A percentile compares a stretch with the other conserved stretches of the same genome.
phyloP scores from a whole-genome alignment of 2,329 filamentous ascomycete genomes.

The Pseudogymnoascus sp. region DNA sequence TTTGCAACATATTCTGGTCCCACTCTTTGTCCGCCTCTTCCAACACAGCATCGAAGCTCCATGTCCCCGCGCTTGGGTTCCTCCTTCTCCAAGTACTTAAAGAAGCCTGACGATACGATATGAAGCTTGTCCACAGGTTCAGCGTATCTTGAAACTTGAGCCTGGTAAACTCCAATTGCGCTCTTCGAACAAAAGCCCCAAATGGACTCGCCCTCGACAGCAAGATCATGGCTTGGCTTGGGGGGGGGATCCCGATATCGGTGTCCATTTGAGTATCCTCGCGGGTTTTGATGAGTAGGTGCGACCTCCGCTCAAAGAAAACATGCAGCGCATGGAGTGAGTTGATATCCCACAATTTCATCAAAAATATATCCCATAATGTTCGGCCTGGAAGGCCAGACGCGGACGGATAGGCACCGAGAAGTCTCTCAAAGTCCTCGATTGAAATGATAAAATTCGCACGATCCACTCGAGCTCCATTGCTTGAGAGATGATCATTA shows the following conservation, averaged over 20 bases:
- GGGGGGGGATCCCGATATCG: slow-evolving; percentile 42
- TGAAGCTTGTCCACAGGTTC: slow-evolving; percentile 73
- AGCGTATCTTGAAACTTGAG: slow-evolving; percentile 72
- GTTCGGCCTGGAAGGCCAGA: slow-evolving; percentile 60
- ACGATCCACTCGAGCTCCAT: not conserved
- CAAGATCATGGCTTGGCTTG: slow-evolving; percentile 44
- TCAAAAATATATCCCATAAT: slow-evolving; percentile 82
- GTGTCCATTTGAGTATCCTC: slow-evolving; percentile 49
- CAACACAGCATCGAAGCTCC: slow-evolving; percentile 52
- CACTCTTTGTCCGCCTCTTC: slow-evolving; percentile 41
- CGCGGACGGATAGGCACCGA: slow-evolving; percentile 42
- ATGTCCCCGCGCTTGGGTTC: slow-evolving; percentile 35
- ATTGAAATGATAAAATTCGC: slow-evolving; percentile 41
- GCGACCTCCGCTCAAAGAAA: slow-evolving; percentile 57
- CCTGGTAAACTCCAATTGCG: slow-evolving; percentile 69
- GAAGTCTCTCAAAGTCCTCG: slow-evolving; percentile 50
- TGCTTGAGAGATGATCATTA: slow-evolving; percentile 12
- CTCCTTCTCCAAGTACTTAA: slow-evolving; percentile 49
- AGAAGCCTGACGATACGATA: slow-evolving; percentile 71
- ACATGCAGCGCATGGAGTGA: slow-evolving; percentile 71
- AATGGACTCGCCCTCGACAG: slow-evolving; percentile 69
- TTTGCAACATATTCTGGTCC: slow-evolving; percentile 39
- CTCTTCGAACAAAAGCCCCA: slow-evolving; percentile 68
- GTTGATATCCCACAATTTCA: slow-evolving; percentile 73
- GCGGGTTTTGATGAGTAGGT: slow-evolving; percentile 52